Evolutionary conservation across 345 rosid genomes (phyloP).

Genomic region (Anacardium occidentale): DNA sequence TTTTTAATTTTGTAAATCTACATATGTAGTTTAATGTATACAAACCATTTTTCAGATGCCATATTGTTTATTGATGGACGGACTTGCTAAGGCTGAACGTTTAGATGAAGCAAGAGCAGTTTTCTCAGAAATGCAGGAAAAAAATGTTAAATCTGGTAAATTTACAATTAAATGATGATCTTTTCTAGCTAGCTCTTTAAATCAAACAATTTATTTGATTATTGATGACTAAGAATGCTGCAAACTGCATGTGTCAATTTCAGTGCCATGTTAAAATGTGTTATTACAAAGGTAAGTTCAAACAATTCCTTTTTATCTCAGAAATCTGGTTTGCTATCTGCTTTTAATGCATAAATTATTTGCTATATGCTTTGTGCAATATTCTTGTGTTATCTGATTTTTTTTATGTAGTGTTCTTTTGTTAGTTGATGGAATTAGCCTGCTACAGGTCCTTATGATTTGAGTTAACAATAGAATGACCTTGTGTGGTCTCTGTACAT

Average conservation of each 20-base stretch:
- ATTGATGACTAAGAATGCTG: slow-evolving; percentile 1
- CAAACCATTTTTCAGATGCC: slow-evolving; percentile 60
- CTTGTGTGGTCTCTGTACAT: background rate
- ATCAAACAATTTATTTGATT: background rate
- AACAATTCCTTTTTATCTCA: background rate
- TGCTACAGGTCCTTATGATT: background rate
- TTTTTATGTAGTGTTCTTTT: background rate
- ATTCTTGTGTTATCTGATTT: background rate
- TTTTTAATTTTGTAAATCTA: background rate
- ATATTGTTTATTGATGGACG: slow-evolving; percentile 86
- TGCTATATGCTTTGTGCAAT: background rate
- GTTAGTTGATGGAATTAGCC: background rate
- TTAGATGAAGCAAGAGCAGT: slow-evolving; percentile 69
- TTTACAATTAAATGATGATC: background rate
- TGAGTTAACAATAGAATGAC: slow-evolving; percentile 12
- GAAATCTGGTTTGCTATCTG: background rate
- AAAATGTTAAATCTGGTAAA: slow-evolving; percentile 71
- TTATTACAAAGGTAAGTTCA: background rate
- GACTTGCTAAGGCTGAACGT: slow-evolving; percentile 71
- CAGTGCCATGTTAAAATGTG: background rate
- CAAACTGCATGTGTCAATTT: background rate
- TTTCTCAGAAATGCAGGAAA: slow-evolving; percentile 56
- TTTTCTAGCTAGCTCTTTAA: slow-evolving; percentile 7
- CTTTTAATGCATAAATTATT: background rate
- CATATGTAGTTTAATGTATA: slow-evolving; percentile 20